Evolutionary conservation across 2,329 filamentous ascomycete genomes (phyloP).

Genomic region (Cercospora nicotianae): DNA sequence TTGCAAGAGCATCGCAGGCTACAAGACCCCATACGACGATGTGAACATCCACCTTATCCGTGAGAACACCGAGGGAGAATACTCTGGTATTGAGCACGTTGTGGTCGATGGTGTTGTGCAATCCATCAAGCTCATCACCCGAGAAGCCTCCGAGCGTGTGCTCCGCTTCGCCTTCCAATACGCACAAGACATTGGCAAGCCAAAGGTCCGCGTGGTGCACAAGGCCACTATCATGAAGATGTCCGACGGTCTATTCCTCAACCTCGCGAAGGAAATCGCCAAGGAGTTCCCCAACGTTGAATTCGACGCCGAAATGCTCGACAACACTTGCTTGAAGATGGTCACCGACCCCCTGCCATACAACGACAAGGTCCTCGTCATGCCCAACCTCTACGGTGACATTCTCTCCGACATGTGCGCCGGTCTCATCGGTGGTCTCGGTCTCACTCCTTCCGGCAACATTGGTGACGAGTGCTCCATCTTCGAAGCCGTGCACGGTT

Average conservation of each 20-base stretch:
- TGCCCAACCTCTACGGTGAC: constrained; percentile 98
- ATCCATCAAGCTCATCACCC: constrained; percentile 99
- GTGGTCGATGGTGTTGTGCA: constrained; percentile 97
- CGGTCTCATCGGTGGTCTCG: constrained; percentile 94
- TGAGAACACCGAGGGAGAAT: constrained; percentile 99
- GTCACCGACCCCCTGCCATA: constrained; percentile 93
- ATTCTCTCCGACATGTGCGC: constrained; percentile 99
- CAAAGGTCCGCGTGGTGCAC: constrained; percentile 96
- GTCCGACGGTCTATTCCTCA: constrained; percentile 97
- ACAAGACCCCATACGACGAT: constrained; percentile 96
- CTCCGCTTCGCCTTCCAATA: constrained; percentile 98
- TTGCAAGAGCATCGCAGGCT: constrained; percentile 93
- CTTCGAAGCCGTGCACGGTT: constrained; percentile 98
- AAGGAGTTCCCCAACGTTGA: constrained; percentile 96
- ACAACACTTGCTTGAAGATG: constrained; percentile 99
- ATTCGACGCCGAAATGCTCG: constrained; percentile 95
- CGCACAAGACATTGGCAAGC: constrained; percentile 87
- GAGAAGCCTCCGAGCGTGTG: constrained; percentile 90
- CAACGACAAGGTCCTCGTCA: constrained; percentile 98
- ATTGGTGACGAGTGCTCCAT: constrained; percentile 99
- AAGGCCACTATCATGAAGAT: constrained; percentile 99
- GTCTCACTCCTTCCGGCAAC: constrained; percentile 95
- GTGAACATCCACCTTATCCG: constrained; percentile 97
- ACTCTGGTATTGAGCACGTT: constrained; percentile 98
- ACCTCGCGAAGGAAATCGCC: constrained; percentile 77